Evolutionary conservation across 2,329 filamentous ascomycete genomes (phyloP).

Genomic region (Cryphonectria japonica): DNA sequence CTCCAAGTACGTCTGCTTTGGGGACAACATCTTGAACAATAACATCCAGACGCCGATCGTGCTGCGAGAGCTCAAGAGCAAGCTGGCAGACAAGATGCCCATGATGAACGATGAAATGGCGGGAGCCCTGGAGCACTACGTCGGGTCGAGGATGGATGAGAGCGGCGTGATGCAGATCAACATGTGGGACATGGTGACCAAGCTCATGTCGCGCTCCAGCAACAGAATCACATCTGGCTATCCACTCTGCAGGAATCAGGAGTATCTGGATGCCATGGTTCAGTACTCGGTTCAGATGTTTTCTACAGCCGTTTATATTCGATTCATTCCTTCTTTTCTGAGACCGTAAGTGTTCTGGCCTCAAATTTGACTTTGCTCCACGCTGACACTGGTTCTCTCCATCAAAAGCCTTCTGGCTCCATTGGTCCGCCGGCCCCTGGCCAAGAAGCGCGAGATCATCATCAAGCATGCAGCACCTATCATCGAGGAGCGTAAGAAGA

Average conservation of each 20-base stretch:
- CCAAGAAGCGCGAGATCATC: not conserved
- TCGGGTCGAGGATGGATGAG: not conserved
- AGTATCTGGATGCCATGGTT: slow-evolving; percentile 10
- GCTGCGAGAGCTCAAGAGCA: slow-evolving; percentile 7
- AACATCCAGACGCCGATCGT: not conserved
- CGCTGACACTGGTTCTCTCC: not conserved
- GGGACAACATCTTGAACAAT: slow-evolving; percentile 3
- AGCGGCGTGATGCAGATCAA: slow-evolving; percentile 9
- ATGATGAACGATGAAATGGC: slow-evolving; percentile 15
- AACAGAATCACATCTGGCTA: slow-evolving; percentile 14
- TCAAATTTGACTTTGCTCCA: too few relatives aligned
- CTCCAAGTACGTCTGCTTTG: slow-evolving; percentile 4
- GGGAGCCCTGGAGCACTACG: slow-evolving; percentile 6
- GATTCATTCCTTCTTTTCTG: slow-evolving; percentile 13
- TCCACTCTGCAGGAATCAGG: slow-evolving; percentile 11
- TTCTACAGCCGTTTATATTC: slow-evolving; percentile 6
- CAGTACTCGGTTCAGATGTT: slow-evolving; percentile 2
- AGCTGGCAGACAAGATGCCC: slow-evolving; percentile 11
- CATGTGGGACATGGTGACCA: slow-evolving; percentile 12
- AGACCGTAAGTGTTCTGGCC: not conserved
- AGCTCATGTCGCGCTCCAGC: slow-evolving; percentile 3
- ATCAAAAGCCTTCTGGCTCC: not conserved
- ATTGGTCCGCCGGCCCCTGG: not conserved
- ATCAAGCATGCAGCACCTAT: slow-evolving; percentile 8
- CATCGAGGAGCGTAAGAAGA: slow-evolving; percentile 11